Base-by-base conservation (phyloP, 805 yeast species). In the Spathaspora hagerdaliae region DNA sequence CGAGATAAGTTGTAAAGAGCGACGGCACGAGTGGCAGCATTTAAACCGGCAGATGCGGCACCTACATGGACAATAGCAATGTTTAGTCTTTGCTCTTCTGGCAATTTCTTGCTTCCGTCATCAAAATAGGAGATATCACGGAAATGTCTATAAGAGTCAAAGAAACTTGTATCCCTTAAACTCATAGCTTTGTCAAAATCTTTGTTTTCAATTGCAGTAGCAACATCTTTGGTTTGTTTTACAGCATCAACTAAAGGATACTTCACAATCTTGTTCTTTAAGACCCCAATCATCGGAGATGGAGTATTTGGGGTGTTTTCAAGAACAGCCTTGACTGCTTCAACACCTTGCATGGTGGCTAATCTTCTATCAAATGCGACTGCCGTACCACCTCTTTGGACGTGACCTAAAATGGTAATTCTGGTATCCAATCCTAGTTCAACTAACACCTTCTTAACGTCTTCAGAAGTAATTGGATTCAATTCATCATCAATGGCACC, bases 301-400 rank as follows among this genome's bases (percentile, higher is more conserved):
- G 87, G 88, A n/a, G 83, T 79, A 1, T 76, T 82, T 15, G 87
- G 87, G 7, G 83, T 76, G 40, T 74, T 65, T 45, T 82, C 87
- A 58, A 85, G 70, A 10, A 85, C 85, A 1, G 90, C 90, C 51
- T 81, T 75, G 42, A 85, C 89, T 6, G 91, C 91, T 55, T 84
- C 91, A 39, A 84, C 90, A 67, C 91, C 92, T 71, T 85, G 92
- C 51, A 85, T 59, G 19, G 92, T 85, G 32, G 90, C 90, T 51
- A 85, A 64, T 57, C 80, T 63, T 56, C 92, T 71, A 61, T 85
- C 92, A 55, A 69, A 82, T 1, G 90, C 88, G 41, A 82, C 88
- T 1, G 92, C 89, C 19, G 85, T 75, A 58, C 92, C 92, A 68
- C 92, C 92, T 69, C 92, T 75, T 68, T 85, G 92, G 37, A 85